Evolutionary conservation across 176 grass and related monocot genomes (phyloP).

Genomic region (Eleusine indica): DNA sequence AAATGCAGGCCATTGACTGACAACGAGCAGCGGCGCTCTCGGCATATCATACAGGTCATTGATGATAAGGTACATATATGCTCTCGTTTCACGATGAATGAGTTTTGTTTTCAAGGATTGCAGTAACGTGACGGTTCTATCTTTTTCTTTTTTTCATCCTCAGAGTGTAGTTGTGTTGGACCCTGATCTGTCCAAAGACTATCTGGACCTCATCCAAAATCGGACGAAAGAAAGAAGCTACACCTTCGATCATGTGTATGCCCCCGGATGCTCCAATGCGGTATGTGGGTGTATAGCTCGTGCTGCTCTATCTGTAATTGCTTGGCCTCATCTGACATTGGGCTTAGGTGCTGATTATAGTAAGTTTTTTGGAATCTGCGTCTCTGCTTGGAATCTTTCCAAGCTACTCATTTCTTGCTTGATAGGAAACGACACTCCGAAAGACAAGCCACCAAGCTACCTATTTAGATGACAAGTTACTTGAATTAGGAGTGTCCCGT

Average conservation of each 20-base stretch:
- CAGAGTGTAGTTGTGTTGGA: constrained; percentile 93
- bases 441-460: constrained; percentile 23
- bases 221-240: constrained; percentile 91
- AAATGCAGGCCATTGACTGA: constrained; percentile 93
- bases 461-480: constrained; percentile 16
- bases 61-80: constrained; percentile 70
- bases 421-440: background rate
- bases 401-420: constrained; percentile 15
- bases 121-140: constrained; percentile 22
- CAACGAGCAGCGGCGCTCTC: constrained; percentile 56
- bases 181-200: constrained; percentile 97
- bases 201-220: constrained; percentile 93
- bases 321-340: background rate
- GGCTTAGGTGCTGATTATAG: constrained; percentile 1
- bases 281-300: constrained; percentile 45
- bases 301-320: constrained; percentile 17
- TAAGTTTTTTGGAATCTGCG: background rate
- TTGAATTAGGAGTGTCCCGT: constrained; percentile 17
- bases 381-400: background rate
- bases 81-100: background rate
- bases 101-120: constrained; percentile 28
- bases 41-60: constrained; percentile 97
- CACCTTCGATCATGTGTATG: constrained; percentile 93
- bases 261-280: constrained; percentile 75
- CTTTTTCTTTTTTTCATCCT: background rate